phyloP scores from a whole-genome alignment of 257 asterid species.

The Solanum peruvianum region DNA sequence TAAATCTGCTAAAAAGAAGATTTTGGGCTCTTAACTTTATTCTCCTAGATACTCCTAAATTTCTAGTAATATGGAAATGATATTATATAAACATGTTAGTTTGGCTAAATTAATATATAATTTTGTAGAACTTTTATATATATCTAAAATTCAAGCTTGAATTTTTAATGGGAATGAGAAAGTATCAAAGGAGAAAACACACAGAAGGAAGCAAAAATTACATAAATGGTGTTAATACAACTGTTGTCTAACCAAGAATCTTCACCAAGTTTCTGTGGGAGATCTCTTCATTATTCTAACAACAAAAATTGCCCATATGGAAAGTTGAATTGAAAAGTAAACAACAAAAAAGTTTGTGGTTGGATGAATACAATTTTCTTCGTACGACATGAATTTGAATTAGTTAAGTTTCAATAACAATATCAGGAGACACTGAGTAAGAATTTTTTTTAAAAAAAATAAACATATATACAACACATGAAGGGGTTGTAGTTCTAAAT shows the following conservation, averaged over 20 bases:
- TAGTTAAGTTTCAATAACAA: neutral
- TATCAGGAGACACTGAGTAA: neutral
- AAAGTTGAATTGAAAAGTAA: neutral
- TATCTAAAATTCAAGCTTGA: neutral
- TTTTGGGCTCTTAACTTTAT: neutral
- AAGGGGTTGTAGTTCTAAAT: neutral
- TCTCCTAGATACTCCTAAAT: neutral
- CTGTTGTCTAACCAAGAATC: neutral
- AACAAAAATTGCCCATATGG: neutral
- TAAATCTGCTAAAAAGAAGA: neutral
- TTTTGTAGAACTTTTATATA: neutral
- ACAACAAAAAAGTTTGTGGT: neutral
- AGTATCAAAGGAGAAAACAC: neutral
- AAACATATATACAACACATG: neutral
- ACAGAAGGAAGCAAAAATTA: neutral
- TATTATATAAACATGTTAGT: neutral
- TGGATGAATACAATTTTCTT: neutral
- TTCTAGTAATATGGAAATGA: too few species aligned
- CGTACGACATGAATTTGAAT: rapidly evolving
- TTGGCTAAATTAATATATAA: neutral
- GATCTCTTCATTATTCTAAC: neutral
- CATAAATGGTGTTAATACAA: neutral
- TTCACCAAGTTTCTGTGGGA: neutral
- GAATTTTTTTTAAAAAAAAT: too few species aligned
- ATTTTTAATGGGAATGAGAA: neutral